A percentile compares a stretch with the other conserved stretches of the same genome.
These are phyloP conservation scores for Trichomonas gallinae DNA, from an alignment of 208 protist genomes.

Conservation along the genomic window DNA sequence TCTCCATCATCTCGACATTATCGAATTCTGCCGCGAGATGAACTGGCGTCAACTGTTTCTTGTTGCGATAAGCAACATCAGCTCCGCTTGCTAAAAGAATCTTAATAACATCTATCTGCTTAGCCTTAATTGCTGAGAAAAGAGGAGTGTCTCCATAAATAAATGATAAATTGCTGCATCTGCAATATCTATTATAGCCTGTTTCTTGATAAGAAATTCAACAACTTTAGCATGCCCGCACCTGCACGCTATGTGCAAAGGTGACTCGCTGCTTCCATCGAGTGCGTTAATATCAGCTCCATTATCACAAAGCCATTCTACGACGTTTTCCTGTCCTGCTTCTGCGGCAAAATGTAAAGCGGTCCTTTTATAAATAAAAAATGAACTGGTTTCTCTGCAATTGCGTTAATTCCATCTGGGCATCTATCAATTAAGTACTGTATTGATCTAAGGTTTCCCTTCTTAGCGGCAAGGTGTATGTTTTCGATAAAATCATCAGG, in stretches of 20 bases:
- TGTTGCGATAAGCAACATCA: neutral
- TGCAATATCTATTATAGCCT: neutral
- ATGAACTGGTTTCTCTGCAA: neutral
- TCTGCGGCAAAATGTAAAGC: neutral
- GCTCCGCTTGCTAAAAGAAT: neutral
- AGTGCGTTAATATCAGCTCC: neutral
- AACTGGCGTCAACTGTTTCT: neutral
- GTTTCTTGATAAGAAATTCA: neutral
- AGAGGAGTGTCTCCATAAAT: neutral
- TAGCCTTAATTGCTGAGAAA: neutral
- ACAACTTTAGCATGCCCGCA: neutral
- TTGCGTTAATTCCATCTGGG: neutral
- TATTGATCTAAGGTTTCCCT: neutral
- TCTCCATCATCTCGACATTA: neutral
- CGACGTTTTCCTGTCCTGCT: neutral
- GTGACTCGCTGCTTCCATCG: neutral
- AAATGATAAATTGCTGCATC: neutral
- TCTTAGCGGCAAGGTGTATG: neutral
- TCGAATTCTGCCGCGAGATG: neutral
- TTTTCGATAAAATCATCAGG: neutral
- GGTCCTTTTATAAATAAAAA: neutral
- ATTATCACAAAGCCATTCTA: neutral
- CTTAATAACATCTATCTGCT: neutral
- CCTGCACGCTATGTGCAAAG: neutral
- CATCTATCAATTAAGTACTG: neutral